Percentiles rank a stretch among this genome's conserved stretches.
Conservation (phyloP, 257 asterid genomes). For the Capsicum baccatum region DNA sequence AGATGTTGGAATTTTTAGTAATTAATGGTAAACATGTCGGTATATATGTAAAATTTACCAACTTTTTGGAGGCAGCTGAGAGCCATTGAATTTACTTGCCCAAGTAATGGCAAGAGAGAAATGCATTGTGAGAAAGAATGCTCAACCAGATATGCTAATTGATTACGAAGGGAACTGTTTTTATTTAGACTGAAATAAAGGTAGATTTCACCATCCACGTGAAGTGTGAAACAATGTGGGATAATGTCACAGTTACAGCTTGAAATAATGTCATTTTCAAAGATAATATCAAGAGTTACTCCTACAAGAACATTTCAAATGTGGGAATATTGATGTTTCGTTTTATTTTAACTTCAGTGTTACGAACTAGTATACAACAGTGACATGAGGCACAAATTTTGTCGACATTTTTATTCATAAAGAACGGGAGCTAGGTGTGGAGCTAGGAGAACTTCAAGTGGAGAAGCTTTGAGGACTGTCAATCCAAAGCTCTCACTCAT, state of each 20-base stretch:
- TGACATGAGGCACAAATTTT: background rate
- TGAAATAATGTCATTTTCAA: background rate
- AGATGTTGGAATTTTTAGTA: too few species aligned
- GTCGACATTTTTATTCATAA: slow-evolving; percentile 19
- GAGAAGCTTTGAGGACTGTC: slow-evolving; percentile 46
- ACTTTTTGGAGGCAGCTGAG: too few species aligned
- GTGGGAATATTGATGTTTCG: background rate
- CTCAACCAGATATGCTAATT: too few species aligned
- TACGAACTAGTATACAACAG: background rate
- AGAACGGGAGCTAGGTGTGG: slow-evolving; percentile 42
- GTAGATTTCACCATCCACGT: background rate
- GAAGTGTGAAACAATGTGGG: background rate
- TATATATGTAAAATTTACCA: too few species aligned
- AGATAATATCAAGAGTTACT: background rate
- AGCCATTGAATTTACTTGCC: too few species aligned
- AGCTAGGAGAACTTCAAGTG: slow-evolving; percentile 42
- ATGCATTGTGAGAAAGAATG: background rate
- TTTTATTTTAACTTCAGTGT: background rate
- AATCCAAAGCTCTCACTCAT: slow-evolving; percentile 57
- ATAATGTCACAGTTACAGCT: background rate
- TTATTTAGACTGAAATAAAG: background rate
- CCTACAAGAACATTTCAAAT: background rate
- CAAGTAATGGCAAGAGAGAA: background rate
- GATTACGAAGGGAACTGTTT: background rate
- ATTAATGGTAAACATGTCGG: too few species aligned